A percentile compares a stretch with the other conserved stretches of the same genome.
Conservation (phyloP, 805 yeast genomes). For the Myxozyma geophila region DNA sequence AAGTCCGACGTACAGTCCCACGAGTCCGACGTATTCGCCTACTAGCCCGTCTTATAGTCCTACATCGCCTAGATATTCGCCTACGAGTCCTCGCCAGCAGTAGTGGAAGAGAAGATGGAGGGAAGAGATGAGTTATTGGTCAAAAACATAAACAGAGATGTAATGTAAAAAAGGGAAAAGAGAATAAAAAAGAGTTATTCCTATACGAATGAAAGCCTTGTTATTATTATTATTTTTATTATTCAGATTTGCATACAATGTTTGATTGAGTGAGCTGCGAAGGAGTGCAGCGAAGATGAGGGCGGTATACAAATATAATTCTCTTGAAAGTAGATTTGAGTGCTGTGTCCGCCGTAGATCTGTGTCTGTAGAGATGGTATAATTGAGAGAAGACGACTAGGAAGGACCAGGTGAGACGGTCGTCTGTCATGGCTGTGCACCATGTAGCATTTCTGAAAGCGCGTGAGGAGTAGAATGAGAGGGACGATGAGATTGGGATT, state of each 20-base stretch:
- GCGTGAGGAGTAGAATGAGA: neutral
- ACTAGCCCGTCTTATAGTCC: constrained; percentile 75
- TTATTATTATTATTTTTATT: neutral
- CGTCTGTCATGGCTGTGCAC: too few species aligned
- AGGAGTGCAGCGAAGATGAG: neutral
- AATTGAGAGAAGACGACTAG: too few species aligned
- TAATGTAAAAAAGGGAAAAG: neutral
- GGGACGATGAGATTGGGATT: neutral
- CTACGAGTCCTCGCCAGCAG: constrained; percentile 59
- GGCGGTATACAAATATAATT: neutral
- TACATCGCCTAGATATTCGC: constrained; percentile 61
- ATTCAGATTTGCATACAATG: neutral
- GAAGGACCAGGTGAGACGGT: too few species aligned
- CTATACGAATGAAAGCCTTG: neutral
- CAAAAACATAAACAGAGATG: too few species aligned
- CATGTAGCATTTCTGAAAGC: too few species aligned
- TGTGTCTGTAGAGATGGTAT: too few species aligned
- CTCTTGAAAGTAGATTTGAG: too few species aligned
- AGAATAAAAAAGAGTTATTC: neutral
- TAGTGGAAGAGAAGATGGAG: neutral
- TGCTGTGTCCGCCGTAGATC: too few species aligned
- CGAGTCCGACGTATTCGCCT: constrained; percentile 72
- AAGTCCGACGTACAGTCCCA: constrained; percentile 78
- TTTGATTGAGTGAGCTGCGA: neutral
- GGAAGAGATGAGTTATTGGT: neutral